Percentiles rank a stretch among this genome's conserved stretches.
These are phyloP conservation scores for Paecilomyces sp. DNA, from an alignment of 2,329 filamentous ascomycete genomes.

Conservation along the genomic window DNA sequence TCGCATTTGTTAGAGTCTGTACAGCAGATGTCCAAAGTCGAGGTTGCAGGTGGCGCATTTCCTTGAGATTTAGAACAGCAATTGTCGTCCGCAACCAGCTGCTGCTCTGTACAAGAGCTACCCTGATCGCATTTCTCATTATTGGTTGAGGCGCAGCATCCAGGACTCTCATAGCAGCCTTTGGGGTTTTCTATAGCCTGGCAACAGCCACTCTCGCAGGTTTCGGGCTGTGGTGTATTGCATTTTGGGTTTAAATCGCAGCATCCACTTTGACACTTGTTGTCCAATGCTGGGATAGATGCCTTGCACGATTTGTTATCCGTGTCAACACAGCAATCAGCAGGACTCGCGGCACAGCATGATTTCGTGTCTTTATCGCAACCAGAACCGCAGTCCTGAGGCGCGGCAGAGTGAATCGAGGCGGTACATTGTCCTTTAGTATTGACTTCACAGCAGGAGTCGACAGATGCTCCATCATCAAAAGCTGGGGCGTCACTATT, in stretches of 20 bases:
- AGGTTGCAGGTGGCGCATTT: too few relatives aligned
- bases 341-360: not conserved
- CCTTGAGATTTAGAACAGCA: not conserved
- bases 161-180: not conserved
- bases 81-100: not conserved
- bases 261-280: not conserved
- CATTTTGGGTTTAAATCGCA: not conserved
- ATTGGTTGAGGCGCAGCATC: not conserved
- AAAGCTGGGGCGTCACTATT: not conserved
- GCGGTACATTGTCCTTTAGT: not conserved
- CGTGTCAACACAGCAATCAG: not conserved
- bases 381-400: not conserved
- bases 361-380: not conserved
- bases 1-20: not conserved
- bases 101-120: not conserved
- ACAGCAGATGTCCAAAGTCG: not conserved
- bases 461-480: not conserved
- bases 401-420: not conserved
- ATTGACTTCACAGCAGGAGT: not conserved
- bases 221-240: not conserved
- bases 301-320: slow-evolving; percentile 1
- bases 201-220: not conserved
- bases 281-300: not conserved
- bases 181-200: not conserved
- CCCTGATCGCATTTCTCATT: not conserved